These are phyloP conservation scores for Spinellus fusiger DNA, from an alignment of 192 early-diverging fungal genomes.

Conservation along the genomic window DNA sequence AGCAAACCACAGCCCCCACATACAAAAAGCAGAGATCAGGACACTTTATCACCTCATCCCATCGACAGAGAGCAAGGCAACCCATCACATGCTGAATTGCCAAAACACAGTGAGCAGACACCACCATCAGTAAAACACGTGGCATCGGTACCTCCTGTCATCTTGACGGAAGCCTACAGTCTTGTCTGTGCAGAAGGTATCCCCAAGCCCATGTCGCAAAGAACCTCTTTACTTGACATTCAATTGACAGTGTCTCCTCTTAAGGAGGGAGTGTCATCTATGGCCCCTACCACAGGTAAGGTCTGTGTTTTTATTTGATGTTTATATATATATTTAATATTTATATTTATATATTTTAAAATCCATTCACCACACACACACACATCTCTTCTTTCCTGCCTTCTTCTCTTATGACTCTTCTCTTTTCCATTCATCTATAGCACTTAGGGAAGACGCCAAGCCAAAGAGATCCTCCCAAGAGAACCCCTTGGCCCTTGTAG, in stretches of 20 bases:
- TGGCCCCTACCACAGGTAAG: neutral
- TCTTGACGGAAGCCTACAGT: no score
- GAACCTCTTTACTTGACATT: no score
- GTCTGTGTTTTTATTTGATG: no score
- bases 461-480: neutral
- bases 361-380: no score
- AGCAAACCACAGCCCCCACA: neutral
- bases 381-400: no score
- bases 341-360: neutral
- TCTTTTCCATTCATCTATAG: neutral
- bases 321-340: neutral
- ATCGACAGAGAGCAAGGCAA: neutral
- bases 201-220: no score
- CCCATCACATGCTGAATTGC: neutral
- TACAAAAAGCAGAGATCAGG: no score
- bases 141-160: no score
- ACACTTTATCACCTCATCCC: no score
- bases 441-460: neutral
- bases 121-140: constrained; percentile 1
- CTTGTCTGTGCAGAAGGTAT: no score
- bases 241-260: no score
- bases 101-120: neutral
- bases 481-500: neutral
- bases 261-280: neutral
- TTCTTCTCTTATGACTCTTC: neutral